phyloP scores from a whole-genome alignment of 2,329 filamentous ascomycete genomes.

The Ophiostoma angusticollis region DNA sequence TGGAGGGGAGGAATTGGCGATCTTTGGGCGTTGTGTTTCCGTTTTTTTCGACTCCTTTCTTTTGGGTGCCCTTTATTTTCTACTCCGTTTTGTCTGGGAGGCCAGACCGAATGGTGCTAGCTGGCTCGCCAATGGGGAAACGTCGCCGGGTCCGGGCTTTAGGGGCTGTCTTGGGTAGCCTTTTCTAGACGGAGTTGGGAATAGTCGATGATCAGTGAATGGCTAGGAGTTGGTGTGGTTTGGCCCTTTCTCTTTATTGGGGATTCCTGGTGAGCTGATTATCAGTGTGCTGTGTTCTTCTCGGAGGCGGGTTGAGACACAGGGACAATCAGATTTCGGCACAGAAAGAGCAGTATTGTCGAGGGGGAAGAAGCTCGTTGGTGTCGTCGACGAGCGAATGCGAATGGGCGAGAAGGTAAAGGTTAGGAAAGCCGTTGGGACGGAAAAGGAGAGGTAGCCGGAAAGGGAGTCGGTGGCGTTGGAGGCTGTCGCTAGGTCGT shows the following conservation, averaged over 20 bases:
- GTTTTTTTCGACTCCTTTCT: neutral
- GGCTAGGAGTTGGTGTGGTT: conserved; percentile 1
- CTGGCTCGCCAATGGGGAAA: conserved; percentile 12
- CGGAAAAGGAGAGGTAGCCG: too few species aligned
- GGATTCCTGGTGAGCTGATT: conserved; percentile 4
- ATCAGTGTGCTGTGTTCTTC: neutral
- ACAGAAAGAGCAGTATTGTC: too few species aligned
- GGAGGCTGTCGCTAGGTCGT: too few species aligned
- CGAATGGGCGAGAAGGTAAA: neutral
- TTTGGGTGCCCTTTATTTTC: conserved; percentile 9
- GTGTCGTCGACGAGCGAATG: too few species aligned
- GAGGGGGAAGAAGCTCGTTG: too few species aligned
- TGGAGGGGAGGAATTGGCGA: conserved; percentile 10
- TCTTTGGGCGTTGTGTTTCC: neutral
- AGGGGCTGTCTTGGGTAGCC: conserved; percentile 8
- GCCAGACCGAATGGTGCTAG: conserved; percentile 9
- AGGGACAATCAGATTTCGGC: too few species aligned
- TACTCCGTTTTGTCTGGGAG: neutral
- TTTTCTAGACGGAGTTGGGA: conserved; percentile 14
- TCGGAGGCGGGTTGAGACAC: conserved; percentile 1
- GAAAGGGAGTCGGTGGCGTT: too few species aligned
- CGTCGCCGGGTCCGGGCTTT: conserved; percentile 12
- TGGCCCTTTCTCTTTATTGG: conserved; percentile 1
- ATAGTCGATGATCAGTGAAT: conserved; percentile 14
- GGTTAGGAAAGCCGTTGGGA: too few species aligned